These are phyloP conservation scores for Cryptococcus sp. DNA, from an alignment of 1,284 basidiomycete genomes.

Conservation along the genomic window DNA sequence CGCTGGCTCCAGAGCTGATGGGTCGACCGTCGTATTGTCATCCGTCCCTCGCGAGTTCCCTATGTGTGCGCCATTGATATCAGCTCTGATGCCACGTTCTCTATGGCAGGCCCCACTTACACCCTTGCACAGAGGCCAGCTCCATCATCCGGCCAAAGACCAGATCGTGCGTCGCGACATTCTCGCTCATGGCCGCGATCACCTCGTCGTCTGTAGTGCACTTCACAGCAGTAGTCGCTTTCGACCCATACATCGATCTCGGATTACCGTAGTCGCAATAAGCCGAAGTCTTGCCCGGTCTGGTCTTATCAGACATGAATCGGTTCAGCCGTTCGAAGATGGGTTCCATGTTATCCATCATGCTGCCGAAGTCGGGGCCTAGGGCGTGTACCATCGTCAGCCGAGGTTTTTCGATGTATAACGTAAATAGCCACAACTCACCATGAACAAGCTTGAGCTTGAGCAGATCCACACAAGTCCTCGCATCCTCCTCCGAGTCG, in stretches of 20 bases:
- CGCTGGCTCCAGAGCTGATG: constrained; percentile 20
- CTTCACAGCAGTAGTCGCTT: constrained; percentile 70
- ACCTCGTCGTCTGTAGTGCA: constrained; percentile 74
- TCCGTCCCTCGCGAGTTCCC: constrained; percentile 9
- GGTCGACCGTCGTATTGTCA: constrained; percentile 25
- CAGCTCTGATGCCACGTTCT: background rate
- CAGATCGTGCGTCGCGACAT: constrained; percentile 70
- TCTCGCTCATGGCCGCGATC: constrained; percentile 64
- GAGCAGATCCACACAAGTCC: constrained; percentile 78
- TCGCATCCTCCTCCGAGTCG: constrained; percentile 87
- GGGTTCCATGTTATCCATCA: constrained; percentile 72
- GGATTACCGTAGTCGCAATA: constrained; percentile 86
- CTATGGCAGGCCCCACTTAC: constrained; percentile 57
- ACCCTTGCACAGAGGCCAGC: constrained; percentile 72
- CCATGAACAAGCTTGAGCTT: constrained; percentile 76
- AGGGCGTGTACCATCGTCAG: constrained; percentile 4
- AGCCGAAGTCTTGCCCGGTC: constrained; percentile 61
- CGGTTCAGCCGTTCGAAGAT: constrained; percentile 80
- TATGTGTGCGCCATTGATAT: background rate
- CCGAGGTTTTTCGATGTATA: no score
- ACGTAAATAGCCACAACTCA: constrained; percentile 30
- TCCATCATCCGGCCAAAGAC: constrained; percentile 78
- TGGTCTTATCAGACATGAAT: constrained; percentile 43
- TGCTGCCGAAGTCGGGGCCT: constrained; percentile 80
- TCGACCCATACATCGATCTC: constrained; percentile 73